Evolutionary conservation across 2,329 filamentous ascomycete genomes (phyloP).

Genomic region (Calonectria hawksworthii): DNA sequence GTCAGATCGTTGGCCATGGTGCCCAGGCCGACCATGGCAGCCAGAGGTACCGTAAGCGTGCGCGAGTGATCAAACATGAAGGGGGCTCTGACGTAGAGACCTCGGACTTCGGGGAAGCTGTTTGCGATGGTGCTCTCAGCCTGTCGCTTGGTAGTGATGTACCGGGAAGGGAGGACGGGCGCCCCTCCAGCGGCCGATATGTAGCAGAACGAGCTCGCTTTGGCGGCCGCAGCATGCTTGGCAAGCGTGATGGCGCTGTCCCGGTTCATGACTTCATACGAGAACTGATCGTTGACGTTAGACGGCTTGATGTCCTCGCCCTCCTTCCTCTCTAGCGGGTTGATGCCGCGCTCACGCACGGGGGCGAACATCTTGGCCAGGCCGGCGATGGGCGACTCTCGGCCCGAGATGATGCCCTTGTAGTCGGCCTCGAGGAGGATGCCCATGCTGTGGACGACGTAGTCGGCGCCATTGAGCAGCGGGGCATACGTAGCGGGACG

Average conservation of each 20-base stretch:
- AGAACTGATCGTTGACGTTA: slow-evolving; percentile 82
- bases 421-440: slow-evolving; percentile 98
- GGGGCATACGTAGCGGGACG: slow-evolving; percentile 83
- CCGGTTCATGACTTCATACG: slow-evolving; percentile 98
- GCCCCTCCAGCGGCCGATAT: slow-evolving; percentile 91
- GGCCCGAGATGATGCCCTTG: slow-evolving; percentile 89
- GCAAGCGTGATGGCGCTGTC: slow-evolving; percentile 89
- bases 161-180: slow-evolving; percentile 85
- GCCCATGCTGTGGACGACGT: slow-evolving; percentile 94
- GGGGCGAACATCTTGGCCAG: slow-evolving; percentile 83
- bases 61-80: slow-evolving; percentile 92
- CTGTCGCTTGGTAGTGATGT: slow-evolving; percentile 92
- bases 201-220: slow-evolving; percentile 82
- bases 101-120: slow-evolving; percentile 81
- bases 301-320: slow-evolving; percentile 74
- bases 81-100: slow-evolving; percentile 85
- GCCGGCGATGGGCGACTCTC: slow-evolving; percentile 84
- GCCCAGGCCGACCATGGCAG: slow-evolving; percentile 80
- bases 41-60: slow-evolving; percentile 86
- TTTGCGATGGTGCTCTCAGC: slow-evolving; percentile 83
- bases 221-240: slow-evolving; percentile 76
- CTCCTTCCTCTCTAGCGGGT: slow-evolving; percentile 76
- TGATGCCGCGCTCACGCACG: slow-evolving; percentile 73
- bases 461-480: slow-evolving; percentile 82
- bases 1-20: slow-evolving; percentile 83